Evolutionary conservation across 495 filamentous ascomycete genomes (phyloP).

Genomic region (Thermochaetoides thermophila): DNA sequence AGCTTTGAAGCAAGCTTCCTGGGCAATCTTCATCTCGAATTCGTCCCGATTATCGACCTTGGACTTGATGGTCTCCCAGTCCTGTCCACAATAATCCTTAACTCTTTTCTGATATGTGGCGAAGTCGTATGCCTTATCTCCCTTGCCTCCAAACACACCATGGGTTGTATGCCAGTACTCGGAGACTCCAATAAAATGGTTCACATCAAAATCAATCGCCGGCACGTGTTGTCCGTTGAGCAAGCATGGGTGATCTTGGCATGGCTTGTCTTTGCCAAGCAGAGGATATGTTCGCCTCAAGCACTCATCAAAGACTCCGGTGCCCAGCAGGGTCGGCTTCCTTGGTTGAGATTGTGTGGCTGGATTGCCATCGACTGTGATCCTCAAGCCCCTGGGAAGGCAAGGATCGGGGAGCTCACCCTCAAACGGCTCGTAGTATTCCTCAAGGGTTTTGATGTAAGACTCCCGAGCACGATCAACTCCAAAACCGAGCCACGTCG

Average conservation of each 20-base stretch:
- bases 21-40: slow-evolving; percentile 49
- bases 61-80: slow-evolving; percentile 60
- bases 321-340: slow-evolving; percentile 49
- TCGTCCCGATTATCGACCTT: slow-evolving; percentile 44
- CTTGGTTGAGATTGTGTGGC: slow-evolving; percentile 16
- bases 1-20: slow-evolving; percentile 91
- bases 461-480: slow-evolving; percentile 77
- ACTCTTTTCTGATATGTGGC: slow-evolving; percentile 79
- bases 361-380: slow-evolving; percentile 45
- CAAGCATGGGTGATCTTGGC: slow-evolving; percentile 70
- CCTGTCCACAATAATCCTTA: slow-evolving; percentile 65
- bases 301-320: slow-evolving; percentile 77
- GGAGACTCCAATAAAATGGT: slow-evolving; percentile 95
- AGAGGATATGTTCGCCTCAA: slow-evolving; percentile 67
- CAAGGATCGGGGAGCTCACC: slow-evolving; percentile 82
- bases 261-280: slow-evolving; percentile 79
- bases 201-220: slow-evolving; percentile 93
- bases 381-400: slow-evolving; percentile 61
- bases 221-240: slow-evolving; percentile 82
- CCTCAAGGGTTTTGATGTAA: slow-evolving; percentile 58
- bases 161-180: slow-evolving; percentile 99
- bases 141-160: slow-evolving; percentile 72
- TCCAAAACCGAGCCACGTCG: slow-evolving; percentile 93
- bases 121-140: slow-evolving; percentile 82
- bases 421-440: slow-evolving; percentile 36